Evolutionary conservation across 1,284 basidiomycete genomes (phyloP).

Genomic region (Gymnopus androsaceus): DNA sequence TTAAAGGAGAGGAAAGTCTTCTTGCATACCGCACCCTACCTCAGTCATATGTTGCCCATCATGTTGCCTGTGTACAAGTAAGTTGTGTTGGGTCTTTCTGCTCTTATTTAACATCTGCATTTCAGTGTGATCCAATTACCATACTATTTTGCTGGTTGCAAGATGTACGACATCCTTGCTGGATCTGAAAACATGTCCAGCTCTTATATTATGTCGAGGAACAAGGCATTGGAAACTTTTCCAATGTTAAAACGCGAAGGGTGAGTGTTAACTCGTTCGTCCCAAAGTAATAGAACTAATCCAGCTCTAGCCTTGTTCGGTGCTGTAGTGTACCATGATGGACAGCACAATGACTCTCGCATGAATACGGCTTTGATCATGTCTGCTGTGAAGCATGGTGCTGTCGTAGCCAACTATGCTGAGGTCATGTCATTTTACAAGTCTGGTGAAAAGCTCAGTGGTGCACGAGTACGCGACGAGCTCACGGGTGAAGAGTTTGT

Average conservation of each 20-base stretch:
- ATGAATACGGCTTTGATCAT: constrained; percentile 97
- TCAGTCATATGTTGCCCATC: constrained; percentile 90
- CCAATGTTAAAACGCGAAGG: constrained; percentile 96
- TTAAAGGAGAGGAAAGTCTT: constrained; percentile 93
- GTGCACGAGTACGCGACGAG: constrained; percentile 80
- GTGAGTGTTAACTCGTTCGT: constrained; percentile 52
- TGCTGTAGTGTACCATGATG: constrained; percentile 96
- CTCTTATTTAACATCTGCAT: constrained; percentile 2
- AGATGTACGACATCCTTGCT: constrained; percentile 94
- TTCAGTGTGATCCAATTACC: constrained; percentile 90
- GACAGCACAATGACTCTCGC: constrained; percentile 96
- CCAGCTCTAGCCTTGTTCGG: constrained; percentile 44
- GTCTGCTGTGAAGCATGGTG: constrained; percentile 94
- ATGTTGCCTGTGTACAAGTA: constrained; percentile 92
- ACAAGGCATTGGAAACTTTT: constrained; percentile 92
- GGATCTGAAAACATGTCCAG: constrained; percentile 97
- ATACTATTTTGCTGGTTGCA: constrained; percentile 95
- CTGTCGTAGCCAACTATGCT: constrained; percentile 87
- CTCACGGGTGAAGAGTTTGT: constrained; percentile 85
- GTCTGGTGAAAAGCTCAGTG: constrained; percentile 63
- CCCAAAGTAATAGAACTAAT: neutral
- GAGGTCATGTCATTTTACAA: constrained; percentile 86
- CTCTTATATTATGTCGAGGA: constrained; percentile 92
- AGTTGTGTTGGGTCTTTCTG: constrained; percentile 23
- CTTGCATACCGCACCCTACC: constrained; percentile 93